Evolutionary conservation across 2,329 filamentous ascomycete genomes (phyloP).

Genomic region (Colletotrichum limetticola): DNA sequence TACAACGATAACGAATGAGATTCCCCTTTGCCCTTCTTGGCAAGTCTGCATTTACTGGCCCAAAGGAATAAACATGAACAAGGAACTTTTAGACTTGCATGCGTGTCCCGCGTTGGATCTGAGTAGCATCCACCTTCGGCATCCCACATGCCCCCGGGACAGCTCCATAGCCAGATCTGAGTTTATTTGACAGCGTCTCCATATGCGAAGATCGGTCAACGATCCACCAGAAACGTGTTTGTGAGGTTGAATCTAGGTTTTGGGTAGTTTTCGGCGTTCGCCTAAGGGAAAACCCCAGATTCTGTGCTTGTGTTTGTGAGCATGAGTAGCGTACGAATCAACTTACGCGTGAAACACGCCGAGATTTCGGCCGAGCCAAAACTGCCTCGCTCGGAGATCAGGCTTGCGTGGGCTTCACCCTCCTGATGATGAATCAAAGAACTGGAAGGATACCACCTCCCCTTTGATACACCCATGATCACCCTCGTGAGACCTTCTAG

Average conservation of each 20-base stretch:
- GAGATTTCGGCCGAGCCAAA: neutral
- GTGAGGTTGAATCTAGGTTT: neutral
- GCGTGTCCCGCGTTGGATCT: neutral
- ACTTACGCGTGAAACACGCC: neutral
- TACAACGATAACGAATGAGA: neutral
- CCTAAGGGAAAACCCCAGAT: neutral
- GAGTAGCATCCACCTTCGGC: neutral
- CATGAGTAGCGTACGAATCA: neutral
- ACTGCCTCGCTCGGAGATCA: neutral
- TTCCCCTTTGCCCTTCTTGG: neutral
- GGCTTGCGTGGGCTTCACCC: neutral
- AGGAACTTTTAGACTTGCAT: neutral
- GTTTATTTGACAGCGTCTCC: neutral
- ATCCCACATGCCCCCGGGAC: neutral
- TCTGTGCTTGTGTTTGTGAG: neutral
- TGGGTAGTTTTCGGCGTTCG: neutral
- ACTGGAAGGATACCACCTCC: neutral
- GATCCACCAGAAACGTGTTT: neutral
- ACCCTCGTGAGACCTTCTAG: neutral
- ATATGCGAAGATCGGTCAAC: neutral
- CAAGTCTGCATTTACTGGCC: too few species aligned
- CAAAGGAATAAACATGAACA: neutral
- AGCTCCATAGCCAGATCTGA: constrained; percentile 1
- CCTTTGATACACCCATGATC: neutral
- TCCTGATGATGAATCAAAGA: too few species aligned